Base-by-base conservation (phyloP, 345 rosid species). In the Mangifera indica region DNA sequence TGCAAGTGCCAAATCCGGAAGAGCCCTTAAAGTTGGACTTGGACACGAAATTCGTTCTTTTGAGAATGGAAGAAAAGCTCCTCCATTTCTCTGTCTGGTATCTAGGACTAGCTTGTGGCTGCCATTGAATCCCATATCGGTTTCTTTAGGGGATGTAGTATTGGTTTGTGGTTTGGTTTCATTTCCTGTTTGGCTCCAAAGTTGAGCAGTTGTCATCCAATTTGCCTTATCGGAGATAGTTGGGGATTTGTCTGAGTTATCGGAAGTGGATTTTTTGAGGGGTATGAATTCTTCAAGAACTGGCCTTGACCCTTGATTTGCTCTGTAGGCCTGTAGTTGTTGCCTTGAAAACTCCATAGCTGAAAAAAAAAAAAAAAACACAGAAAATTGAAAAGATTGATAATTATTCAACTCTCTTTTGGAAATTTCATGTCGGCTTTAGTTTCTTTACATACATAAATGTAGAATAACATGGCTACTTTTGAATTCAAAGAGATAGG, bases 221-320 rank as follows among this genome's bases (percentile, higher is more conserved):
- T 67, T 87, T 18, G 83, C 87, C 82, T 91, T 95, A 40, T 86
- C 87, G 15, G 85, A 80, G 37, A 72, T 46, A 81, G 56, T 81
- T 18, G 61, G 46, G 0, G 71, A 48, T 34, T 81, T 87, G 32
- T 89, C 95, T 7, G 83, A 57, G 66, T 64, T 71, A 40, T 81
- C 84, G 0, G 84, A 70, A 75, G 69, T 44, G 37, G 91, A 57
- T 76, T 80, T 86, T 72, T 84, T 96, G 26, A 96, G 81, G 29
- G 99, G 99, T 53, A 96, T 93, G 85, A 96, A 96, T 76, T 96
- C 98, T 88, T 88, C 99, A 57, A 96, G 96, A 75, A 89, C 81
- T 12, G 91, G 92, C 73, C 73, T 84, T 71, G 89, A 61, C 67
- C 81, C 88, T 81, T 86, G 91, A 69, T 78, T 89, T 74, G 80